Conservation (phyloP, 2,329 filamentous ascomycete genomes). For the Ophiobolus disseminans region DNA sequence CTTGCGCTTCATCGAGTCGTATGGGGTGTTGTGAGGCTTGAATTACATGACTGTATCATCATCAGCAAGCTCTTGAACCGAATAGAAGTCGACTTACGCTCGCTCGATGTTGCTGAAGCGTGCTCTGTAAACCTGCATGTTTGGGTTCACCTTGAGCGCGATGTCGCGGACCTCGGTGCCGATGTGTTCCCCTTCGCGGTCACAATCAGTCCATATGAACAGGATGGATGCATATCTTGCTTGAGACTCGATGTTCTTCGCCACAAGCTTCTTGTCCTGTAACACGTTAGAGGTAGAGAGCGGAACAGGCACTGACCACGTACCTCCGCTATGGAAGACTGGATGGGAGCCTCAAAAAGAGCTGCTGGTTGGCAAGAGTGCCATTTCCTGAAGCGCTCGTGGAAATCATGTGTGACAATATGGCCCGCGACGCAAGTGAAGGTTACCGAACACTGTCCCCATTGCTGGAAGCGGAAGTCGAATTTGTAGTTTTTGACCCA, state of each 20-base stretch:
- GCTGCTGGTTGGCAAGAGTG: conserved; percentile 76
- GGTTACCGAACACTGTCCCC: conserved; percentile 82
- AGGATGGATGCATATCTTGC: conserved; percentile 75
- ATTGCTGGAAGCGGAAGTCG: conserved; percentile 83
- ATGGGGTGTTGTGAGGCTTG: conserved; percentile 79
- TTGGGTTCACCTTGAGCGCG: conserved; percentile 74
- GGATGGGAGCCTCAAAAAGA: conserved; percentile 82
- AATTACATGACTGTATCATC: conserved; percentile 74
- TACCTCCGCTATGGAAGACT: conserved; percentile 72
- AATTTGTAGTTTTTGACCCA: conserved; percentile 97
- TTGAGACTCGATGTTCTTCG: conserved; percentile 82
- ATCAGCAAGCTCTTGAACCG: background rate
- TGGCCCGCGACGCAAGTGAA: conserved; percentile 96
- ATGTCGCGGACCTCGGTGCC: conserved; percentile 87
- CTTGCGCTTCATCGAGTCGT: conserved; percentile 82
- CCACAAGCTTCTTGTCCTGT: conserved; percentile 80
- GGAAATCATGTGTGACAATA: conserved; percentile 81
- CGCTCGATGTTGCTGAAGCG: conserved; percentile 95
- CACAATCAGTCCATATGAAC: conserved; percentile 99
- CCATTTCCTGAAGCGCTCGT: conserved; percentile 78
- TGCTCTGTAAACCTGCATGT: conserved; percentile 82
- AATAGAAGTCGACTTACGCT: conserved; percentile 64
- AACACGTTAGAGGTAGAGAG: background rate
- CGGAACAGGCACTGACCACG: conserved; percentile 3
- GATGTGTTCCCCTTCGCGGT: conserved; percentile 96